Conservation (phyloP, 345 rosid species). For the Pistacia integerrima region DNA sequence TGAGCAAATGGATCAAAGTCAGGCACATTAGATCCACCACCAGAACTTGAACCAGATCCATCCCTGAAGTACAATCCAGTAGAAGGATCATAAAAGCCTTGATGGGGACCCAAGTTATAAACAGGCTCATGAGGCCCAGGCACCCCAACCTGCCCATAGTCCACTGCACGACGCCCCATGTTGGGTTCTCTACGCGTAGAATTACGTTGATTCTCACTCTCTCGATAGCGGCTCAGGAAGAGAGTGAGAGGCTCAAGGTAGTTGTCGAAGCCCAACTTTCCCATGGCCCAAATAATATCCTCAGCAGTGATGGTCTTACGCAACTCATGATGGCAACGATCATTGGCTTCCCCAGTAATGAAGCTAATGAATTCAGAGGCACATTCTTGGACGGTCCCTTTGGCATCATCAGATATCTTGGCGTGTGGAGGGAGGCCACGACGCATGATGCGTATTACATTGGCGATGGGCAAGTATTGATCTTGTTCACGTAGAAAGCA, state of each 20-base stretch:
- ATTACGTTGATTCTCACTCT: slow-evolving; percentile 43
- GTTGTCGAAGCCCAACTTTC: slow-evolving; percentile 63
- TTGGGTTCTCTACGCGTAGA: slow-evolving; percentile 15
- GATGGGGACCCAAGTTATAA: slow-evolving; percentile 16
- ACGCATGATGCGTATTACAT: slow-evolving; percentile 74
- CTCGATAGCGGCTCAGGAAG: slow-evolving; percentile 50
- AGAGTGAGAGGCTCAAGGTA: slow-evolving; percentile 50
- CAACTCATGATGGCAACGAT: slow-evolving; percentile 70
- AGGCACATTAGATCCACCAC: slow-evolving; percentile 1
- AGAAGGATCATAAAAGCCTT: slow-evolving; percentile 14
- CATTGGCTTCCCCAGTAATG: slow-evolving; percentile 74
- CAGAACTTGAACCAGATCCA: too few relatives aligned
- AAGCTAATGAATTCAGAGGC: slow-evolving; percentile 75
- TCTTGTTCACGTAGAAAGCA: slow-evolving; percentile 56
- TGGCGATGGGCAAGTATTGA: slow-evolving; percentile 76
- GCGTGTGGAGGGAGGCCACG: slow-evolving; percentile 56
- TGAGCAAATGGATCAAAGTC: slow-evolving; percentile 26
- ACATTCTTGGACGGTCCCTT: slow-evolving; percentile 73
- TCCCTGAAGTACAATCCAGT: neutral
- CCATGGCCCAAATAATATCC: slow-evolving; percentile 69
- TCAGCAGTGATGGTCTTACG: slow-evolving; percentile 75
- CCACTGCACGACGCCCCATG: slow-evolving; percentile 9
- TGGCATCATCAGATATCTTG: slow-evolving; percentile 74
- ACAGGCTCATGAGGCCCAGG: slow-evolving; percentile 12
- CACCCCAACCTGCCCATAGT: slow-evolving; percentile 12